Conservation (phyloP, 2,329 filamentous ascomycete genomes). For the Aurifilum marmelostoma region DNA sequence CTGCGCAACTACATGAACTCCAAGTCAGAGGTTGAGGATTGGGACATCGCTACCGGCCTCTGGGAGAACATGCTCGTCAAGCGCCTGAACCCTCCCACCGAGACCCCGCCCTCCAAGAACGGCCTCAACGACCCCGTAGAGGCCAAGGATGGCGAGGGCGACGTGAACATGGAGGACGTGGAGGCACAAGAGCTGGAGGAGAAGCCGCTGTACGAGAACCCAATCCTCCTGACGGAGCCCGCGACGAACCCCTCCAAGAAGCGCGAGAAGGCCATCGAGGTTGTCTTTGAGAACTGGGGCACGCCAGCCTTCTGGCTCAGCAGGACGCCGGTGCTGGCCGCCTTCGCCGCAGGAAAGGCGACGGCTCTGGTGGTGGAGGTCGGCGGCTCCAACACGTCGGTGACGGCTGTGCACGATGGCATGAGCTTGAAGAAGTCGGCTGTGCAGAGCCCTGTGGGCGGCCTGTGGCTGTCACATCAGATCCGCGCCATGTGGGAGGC, state of each 20-base stretch:
- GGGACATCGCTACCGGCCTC: constrained; percentile 85
- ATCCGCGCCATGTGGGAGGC: constrained; percentile 78
- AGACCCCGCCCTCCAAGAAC: constrained; percentile 72
- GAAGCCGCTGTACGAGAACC: constrained; percentile 85
- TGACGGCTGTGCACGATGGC: constrained; percentile 91
- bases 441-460: constrained; percentile 81
- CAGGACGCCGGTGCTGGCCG: constrained; percentile 83
- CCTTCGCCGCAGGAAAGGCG: constrained; percentile 90
- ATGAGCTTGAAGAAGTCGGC: constrained; percentile 91
- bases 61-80: constrained; percentile 95
- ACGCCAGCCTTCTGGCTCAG: constrained; percentile 93
- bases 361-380: constrained; percentile 92
- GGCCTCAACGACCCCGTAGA: constrained; percentile 72
- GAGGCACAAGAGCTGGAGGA: constrained; percentile 60
- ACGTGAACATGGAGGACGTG: constrained; percentile 60
- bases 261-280: constrained; percentile 91
- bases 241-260: constrained; percentile 89
- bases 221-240: constrained; percentile 89
- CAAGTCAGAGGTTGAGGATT: constrained; percentile 92
- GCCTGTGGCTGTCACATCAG: constrained; percentile 88
- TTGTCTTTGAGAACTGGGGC: constrained; percentile 97
- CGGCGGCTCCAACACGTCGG: constrained; percentile 83
- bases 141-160: constrained; percentile 62
- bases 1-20: constrained; percentile 90
- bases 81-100: constrained; percentile 77